A percentile compares a stretch with the other conserved stretches of the same genome.
These are phyloP conservation scores for Yamadazyma olivae DNA, from an alignment of 805 yeast genomes.

Conservation along the genomic window DNA sequence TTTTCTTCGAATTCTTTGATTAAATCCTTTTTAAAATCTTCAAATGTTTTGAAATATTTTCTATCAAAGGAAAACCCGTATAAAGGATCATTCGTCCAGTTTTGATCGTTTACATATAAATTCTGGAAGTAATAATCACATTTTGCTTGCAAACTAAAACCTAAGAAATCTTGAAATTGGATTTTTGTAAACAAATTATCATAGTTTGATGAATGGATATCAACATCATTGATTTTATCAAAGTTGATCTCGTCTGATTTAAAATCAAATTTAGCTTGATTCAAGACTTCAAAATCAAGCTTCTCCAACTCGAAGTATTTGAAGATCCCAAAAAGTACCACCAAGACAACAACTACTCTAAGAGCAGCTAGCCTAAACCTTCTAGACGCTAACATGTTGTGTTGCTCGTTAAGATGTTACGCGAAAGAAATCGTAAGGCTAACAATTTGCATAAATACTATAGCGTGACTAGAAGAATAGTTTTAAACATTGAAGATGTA, in stretches of 20 bases:
- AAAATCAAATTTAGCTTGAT: conserved; percentile 1
- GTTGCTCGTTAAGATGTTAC: no score
- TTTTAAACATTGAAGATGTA: no score
- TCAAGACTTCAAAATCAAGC: conserved; percentile 3
- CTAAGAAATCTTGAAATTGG: conserved; percentile 4
- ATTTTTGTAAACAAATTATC: conserved; percentile 8
- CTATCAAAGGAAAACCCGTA: conserved; percentile 13
- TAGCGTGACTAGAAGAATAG: no score
- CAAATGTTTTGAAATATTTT: conserved; percentile 11
- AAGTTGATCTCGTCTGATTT: not conserved
- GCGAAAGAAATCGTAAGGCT: no score
- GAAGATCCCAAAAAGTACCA: not conserved
- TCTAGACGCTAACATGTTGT: conserved; percentile 5
- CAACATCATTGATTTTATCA: conserved; percentile 1
- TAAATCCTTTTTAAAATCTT: conserved; percentile 9
- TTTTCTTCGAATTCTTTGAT: conserved; percentile 3
- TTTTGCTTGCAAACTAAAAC: conserved; percentile 12
- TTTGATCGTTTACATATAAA: conserved; percentile 6
- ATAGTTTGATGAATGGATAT: conserved; percentile 7
- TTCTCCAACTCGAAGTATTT: conserved; percentile 1
- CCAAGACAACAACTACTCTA: not conserved
- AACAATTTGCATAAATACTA: no score
- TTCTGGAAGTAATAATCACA: conserved; percentile 23
- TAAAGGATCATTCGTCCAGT: conserved; percentile 17
- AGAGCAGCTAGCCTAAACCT: conserved; percentile 1